phyloP scores from a whole-genome alignment of 176 grass and related monocot species.

The Areca catechu region DNA sequence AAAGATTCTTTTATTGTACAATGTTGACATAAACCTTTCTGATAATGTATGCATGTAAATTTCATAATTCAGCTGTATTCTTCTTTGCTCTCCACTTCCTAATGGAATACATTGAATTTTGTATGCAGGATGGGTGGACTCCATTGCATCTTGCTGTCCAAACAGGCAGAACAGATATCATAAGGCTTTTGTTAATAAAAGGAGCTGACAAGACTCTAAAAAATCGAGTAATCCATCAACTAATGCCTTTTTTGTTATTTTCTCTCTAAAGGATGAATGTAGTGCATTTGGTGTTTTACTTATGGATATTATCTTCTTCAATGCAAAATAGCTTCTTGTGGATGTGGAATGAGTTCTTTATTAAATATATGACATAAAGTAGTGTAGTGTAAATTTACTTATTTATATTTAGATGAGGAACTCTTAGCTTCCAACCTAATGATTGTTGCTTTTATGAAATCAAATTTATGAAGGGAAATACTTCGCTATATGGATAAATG shows the following conservation, averaged over 20 bases:
- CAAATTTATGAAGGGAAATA: too few species aligned
- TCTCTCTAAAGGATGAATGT: too few species aligned
- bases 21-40: constrained; percentile 74
- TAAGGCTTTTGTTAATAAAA: constrained; percentile 85
- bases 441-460: too few species aligned
- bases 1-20: constrained; percentile 82
- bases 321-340: too few species aligned
- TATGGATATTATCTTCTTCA: too few species aligned
- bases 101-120: neutral
- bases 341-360: too few species aligned
- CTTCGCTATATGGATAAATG: too few species aligned
- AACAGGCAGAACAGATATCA: constrained; percentile 83
- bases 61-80: neutral
- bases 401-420: too few species aligned
- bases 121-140: constrained; percentile 79
- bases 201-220: constrained; percentile 69
- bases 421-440: too few species aligned
- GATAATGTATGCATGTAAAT: constrained; percentile 59
- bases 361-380: too few species aligned
- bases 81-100: constrained; percentile 1
- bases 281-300: too few species aligned
- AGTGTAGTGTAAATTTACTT: too few species aligned
- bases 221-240: constrained; percentile 49
- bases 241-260: neutral
- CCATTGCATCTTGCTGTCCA: constrained; percentile 96